Percentiles rank a stretch among this genome's conserved stretches.
These are phyloP conservation scores for Gillenia trifoliata DNA, from an alignment of 306 rosid species.

Conservation along the genomic window DNA sequence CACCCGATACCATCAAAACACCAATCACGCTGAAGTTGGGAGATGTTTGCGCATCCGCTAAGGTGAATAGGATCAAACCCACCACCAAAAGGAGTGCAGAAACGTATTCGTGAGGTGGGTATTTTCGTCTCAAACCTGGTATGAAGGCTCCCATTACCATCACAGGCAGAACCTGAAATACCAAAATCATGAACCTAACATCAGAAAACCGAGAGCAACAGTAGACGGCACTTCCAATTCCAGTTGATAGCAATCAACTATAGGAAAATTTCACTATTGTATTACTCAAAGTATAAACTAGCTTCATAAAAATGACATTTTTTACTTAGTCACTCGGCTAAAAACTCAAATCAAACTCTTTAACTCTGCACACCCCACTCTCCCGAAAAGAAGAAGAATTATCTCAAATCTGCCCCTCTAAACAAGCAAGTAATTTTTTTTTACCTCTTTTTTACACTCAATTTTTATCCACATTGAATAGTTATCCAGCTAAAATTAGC, in stretches of 20 bases:
- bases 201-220: neutral
- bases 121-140: conserved; percentile 87
- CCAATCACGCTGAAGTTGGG: conserved; percentile 90
- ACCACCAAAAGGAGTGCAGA: conserved; percentile 85
- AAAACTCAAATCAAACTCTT: neutral
- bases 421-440: neutral
- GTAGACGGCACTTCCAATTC: neutral
- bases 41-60: conserved; percentile 93
- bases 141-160: conserved; percentile 99
- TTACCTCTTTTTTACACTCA: neutral
- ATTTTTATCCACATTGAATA: neutral
- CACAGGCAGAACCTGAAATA: conserved; percentile 83
- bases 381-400: neutral
- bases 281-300: neutral
- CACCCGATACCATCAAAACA: conserved; percentile 88
- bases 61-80: conserved; percentile 93
- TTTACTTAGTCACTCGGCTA: neutral
- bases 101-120: conserved; percentile 76
- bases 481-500: conserved; percentile 12
- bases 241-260: neutral
- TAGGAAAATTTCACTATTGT: neutral
- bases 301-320: neutral
- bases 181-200: conserved; percentile 11
- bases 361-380: neutral
- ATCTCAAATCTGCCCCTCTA: neutral